phyloP scores from a whole-genome alignment of 257 asterid genomes.

The Voacanga thouarsii region DNA sequence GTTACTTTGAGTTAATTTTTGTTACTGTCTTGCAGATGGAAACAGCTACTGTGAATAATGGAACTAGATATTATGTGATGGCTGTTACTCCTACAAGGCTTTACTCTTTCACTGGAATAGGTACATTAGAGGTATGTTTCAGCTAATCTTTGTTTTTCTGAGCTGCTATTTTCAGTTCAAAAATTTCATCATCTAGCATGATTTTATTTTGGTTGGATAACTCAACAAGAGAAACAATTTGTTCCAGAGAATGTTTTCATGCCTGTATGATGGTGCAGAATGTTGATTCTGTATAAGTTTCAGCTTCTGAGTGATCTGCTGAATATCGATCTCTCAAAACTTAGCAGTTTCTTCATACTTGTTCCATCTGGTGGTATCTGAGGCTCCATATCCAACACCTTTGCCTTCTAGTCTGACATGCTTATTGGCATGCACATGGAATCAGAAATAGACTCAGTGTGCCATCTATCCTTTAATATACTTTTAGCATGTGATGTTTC shows the following conservation, averaged over 20 bases:
- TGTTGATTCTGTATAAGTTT: background rate
- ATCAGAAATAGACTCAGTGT: background rate
- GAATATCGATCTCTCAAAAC: background rate
- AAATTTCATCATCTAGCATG: no score
- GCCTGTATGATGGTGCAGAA: background rate
- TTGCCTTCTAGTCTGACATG: background rate
- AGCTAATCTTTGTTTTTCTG: constrained; percentile 1
- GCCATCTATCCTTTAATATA: background rate
- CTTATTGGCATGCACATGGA: background rate
- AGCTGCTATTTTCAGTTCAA: background rate
- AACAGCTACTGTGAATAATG: constrained; percentile 58
- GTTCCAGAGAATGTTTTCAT: background rate
- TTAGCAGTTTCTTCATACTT: background rate
- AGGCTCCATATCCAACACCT: background rate
- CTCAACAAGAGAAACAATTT: background rate
- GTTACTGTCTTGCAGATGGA: constrained; percentile 66
- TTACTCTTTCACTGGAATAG: constrained; percentile 91
- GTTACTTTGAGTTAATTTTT: background rate
- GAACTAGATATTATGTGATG: constrained; percentile 84
- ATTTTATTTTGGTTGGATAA: background rate
- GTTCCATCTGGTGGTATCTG: background rate
- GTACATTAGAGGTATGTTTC: constrained; percentile 77
- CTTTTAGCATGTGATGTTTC: background rate
- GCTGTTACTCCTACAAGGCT: constrained; percentile 98
- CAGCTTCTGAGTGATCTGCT: background rate